Evolutionary conservation across 148 eudicot genomes (phyloP).

Genomic region (Nepenthes gracilis): DNA sequence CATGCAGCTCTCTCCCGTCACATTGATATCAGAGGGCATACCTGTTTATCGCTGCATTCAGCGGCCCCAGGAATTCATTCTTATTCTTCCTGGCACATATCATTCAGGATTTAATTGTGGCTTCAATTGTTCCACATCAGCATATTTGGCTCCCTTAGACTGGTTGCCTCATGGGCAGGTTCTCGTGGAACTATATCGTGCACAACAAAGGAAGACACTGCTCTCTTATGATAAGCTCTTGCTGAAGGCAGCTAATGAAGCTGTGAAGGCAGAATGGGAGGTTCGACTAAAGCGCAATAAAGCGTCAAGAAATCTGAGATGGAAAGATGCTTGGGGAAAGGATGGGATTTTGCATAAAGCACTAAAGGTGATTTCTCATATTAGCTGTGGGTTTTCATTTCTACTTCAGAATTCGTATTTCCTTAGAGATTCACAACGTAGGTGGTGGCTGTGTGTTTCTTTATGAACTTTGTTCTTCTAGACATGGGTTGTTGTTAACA

Average conservation of each 20-base stretch:
- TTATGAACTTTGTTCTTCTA: too few relatives aligned
- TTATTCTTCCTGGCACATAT: conserved; percentile 60
- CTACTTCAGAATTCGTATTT: not conserved
- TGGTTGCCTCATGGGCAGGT: conserved; percentile 75
- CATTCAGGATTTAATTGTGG: conserved; percentile 66
- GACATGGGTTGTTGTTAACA: too few relatives aligned
- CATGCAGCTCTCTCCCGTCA: conserved; percentile 50
- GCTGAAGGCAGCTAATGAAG: conserved; percentile 52
- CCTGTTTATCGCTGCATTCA: conserved; percentile 75
- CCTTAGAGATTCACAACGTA: not conserved
- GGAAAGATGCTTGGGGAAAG: conserved; percentile 51
- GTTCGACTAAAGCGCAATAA: conserved; percentile 13
- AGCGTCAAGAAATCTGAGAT: conserved; percentile 15
- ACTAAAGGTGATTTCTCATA: conserved; percentile 37
- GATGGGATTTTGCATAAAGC: conserved; percentile 39
- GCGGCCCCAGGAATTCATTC: conserved; percentile 46
- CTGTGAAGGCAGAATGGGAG: conserved; percentile 49
- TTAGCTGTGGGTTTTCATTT: not conserved
- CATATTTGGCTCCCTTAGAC: conserved; percentile 57
- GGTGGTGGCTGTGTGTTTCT: not conserved
- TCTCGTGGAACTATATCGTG: conserved; percentile 45
- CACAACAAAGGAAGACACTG: conserved; percentile 36
- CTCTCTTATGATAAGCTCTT: conserved; percentile 64
- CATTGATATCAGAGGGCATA: conserved; percentile 43
- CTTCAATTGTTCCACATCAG: conserved; percentile 51